Percentiles rank a stretch among this genome's conserved stretches.
These are phyloP conservation scores for Trifolium pratense DNA, from an alignment of 306 rosid species.

Conservation along the genomic window DNA sequence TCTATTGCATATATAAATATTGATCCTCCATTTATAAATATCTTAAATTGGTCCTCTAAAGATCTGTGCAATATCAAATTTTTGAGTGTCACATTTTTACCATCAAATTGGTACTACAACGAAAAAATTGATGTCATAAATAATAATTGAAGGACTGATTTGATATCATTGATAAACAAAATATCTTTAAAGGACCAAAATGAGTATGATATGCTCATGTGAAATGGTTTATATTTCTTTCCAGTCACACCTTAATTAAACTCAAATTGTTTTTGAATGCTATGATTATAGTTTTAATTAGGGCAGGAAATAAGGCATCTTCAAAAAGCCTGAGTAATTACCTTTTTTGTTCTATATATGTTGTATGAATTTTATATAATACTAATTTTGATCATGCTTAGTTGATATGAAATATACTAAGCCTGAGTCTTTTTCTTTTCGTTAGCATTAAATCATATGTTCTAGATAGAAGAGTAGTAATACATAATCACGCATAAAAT, in stretches of 20 bases:
- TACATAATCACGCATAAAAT: background rate
- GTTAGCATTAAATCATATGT: background rate
- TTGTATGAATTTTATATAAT: background rate
- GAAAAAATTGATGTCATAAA: background rate
- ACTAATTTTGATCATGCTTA: conserved; percentile 15
- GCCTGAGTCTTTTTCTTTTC: background rate
- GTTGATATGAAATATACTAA: conserved; percentile 6
- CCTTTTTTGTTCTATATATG: background rate
- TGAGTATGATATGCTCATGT: background rate
- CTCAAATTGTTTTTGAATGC: conserved; percentile 5
- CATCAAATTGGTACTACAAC: conserved; percentile 5
- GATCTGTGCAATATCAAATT: background rate
- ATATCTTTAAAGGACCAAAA: background rate
- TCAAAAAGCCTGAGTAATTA: background rate
- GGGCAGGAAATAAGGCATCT: conserved; percentile 3
- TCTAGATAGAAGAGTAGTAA: background rate
- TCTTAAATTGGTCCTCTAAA: background rate
- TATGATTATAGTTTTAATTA: conserved; percentile 1
- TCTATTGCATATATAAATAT: background rate
- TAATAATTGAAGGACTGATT: background rate
- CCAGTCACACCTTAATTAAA: background rate
- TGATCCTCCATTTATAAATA: conserved; percentile 8
- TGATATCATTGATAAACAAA: conserved; percentile 1
- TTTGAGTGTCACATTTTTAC: background rate
- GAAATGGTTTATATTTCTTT: background rate